Evolutionary conservation across 2,329 filamentous ascomycete genomes (phyloP).

Genomic region (Simplicillium sp.): DNA sequence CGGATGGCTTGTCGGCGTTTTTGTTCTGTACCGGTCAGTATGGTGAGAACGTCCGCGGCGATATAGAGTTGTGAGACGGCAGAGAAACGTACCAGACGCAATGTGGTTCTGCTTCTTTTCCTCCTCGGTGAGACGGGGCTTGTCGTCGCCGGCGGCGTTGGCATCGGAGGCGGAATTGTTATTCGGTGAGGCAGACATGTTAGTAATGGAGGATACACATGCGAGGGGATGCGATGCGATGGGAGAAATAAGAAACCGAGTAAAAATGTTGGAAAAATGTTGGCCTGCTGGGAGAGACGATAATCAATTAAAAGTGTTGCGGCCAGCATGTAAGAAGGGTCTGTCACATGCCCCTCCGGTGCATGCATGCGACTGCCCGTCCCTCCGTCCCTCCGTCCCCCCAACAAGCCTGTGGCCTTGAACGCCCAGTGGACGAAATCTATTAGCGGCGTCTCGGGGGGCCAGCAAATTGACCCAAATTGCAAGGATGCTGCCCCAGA

Average conservation of each 20-base stretch:
- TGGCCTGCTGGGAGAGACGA: background rate
- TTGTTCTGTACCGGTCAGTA: constrained; percentile 21
- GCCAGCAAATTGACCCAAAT: too few relatives aligned
- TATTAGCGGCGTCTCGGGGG: too few relatives aligned
- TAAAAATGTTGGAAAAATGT: too few relatives aligned
- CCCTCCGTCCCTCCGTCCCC: too few relatives aligned
- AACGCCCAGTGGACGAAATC: too few relatives aligned
- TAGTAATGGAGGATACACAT: background rate
- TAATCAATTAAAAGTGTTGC: background rate
- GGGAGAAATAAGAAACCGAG: too few relatives aligned
- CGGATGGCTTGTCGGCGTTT: constrained; percentile 56
- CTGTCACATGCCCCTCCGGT: too few relatives aligned
- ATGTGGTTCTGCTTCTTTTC: constrained; percentile 49
- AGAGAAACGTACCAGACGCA: constrained; percentile 34
- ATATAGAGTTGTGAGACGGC: background rate
- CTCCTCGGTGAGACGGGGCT: constrained; percentile 40
- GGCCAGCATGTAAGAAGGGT: too few relatives aligned
- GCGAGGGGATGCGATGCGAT: too few relatives aligned
- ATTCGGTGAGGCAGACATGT: constrained; percentile 18
- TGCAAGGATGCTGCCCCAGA: too few relatives aligned
- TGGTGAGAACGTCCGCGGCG: background rate
- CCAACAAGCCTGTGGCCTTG: too few relatives aligned
- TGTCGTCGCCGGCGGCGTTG: constrained; percentile 27
- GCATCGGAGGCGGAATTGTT: constrained; percentile 17
- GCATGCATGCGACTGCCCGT: too few relatives aligned